These are phyloP conservation scores for Paspalum vaginatum DNA, from an alignment of 176 grass and related monocot species.

Conservation along the genomic window DNA sequence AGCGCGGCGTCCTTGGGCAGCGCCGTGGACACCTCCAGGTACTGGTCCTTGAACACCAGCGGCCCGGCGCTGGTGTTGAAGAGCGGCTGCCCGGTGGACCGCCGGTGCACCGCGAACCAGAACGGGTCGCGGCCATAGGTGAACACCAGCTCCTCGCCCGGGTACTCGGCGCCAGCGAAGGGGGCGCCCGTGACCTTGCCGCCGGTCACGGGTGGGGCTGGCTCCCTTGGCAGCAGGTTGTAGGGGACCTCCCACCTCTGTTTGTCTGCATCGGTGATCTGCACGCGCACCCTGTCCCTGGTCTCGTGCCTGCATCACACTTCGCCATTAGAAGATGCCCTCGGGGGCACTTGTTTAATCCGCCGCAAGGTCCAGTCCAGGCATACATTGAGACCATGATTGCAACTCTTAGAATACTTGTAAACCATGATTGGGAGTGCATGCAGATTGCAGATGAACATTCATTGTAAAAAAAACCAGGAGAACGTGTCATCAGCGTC, in stretches of 20 bases:
- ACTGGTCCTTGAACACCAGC: constrained; percentile 97
- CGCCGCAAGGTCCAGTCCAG: background rate
- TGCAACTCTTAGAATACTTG: constrained; percentile 7
- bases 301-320: constrained; percentile 72
- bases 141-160: constrained; percentile 71
- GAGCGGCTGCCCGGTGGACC: constrained; percentile 59
- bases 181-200: constrained; percentile 17
- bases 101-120: constrained; percentile 67
- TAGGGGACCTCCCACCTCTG: constrained; percentile 94
- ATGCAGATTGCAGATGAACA: background rate
- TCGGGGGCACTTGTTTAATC: background rate
- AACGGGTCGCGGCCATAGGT: constrained; percentile 70
- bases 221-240: constrained; percentile 71
- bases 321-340: constrained; percentile 33
- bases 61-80: constrained; percentile 71
- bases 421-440: background rate
- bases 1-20: constrained; percentile 67
- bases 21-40: constrained; percentile 71
- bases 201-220: constrained; percentile 41
- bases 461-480: background rate
- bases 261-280: constrained; percentile 81
- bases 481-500: background rate
- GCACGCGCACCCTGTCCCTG: constrained; percentile 71
- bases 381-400: background rate
- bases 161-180: constrained; percentile 56